Evolutionary conservation across 148 eudicot species (phyloP).

Genomic region (Rhododendron mucronatum): DNA sequence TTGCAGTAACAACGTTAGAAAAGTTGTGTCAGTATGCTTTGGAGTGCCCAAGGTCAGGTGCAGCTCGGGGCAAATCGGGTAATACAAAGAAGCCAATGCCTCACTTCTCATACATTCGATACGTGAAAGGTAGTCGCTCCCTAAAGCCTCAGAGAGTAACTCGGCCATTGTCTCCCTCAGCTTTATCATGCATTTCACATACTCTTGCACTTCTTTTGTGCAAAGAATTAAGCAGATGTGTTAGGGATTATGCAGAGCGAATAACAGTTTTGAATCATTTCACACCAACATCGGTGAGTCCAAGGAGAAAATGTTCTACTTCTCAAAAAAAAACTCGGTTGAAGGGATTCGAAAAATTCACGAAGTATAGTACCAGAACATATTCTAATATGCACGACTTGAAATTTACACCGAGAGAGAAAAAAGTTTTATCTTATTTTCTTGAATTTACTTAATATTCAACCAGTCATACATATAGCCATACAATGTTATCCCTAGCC

Average conservation of each 20-base stretch:
- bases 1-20: conserved; percentile 55
- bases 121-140: conserved; percentile 34
- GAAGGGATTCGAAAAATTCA: no score
- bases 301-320: no score
- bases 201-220: conserved; percentile 55
- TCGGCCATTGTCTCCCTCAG: conserved; percentile 32
- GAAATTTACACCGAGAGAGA: no score
- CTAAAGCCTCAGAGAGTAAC: conserved; percentile 69
- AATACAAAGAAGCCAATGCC: conserved; percentile 52
- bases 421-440: no score
- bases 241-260: neutral
- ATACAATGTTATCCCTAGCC: no score
- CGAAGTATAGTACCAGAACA: no score
- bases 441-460: no score
- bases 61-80: conserved; percentile 80
- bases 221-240: neutral
- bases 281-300: neutral
- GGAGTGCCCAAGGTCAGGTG: conserved; percentile 54
- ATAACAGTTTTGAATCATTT: neutral
- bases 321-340: no score
- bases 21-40: conserved; percentile 58
- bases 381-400: no score
- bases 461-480: no score
- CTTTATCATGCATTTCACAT: conserved; percentile 31
- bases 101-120: conserved; percentile 51